Percentiles rank a stretch among this genome's conserved stretches.
These are phyloP conservation scores for Amanita subjunquillea DNA, from an alignment of 768 basidiomycete species.

Conservation along the genomic window DNA sequence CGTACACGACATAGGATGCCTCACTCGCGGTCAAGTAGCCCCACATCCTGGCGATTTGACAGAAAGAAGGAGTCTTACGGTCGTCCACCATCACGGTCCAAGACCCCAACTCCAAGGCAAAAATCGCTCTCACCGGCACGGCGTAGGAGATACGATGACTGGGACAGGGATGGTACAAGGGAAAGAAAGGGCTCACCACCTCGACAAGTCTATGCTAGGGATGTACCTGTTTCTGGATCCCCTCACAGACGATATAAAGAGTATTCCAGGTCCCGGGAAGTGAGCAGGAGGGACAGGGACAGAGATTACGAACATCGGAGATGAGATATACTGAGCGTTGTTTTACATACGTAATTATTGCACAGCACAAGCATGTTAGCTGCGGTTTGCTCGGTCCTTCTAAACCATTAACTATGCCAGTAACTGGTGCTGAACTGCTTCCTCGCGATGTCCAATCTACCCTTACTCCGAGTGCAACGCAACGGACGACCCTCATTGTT, in stretches of 20 bases:
- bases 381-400: conserved; percentile 1
- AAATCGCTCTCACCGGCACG: conserved; percentile 14
- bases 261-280: neutral
- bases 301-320: conserved; percentile 13
- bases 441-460: conserved; percentile 27
- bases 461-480: conserved; percentile 62
- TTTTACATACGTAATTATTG: too few relatives aligned
- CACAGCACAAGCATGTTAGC: neutral
- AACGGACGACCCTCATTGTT: conserved; percentile 68
- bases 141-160: conserved; percentile 9
- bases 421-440: neutral
- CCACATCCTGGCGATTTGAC: neutral
- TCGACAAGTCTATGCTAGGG: neutral
- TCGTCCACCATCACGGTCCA: conserved; percentile 7
- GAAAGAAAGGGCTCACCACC: neutral
- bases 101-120: conserved; percentile 6
- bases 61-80: conserved; percentile 6
- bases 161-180: neutral
- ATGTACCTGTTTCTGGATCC: neutral
- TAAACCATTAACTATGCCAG: neutral
- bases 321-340: neutral
- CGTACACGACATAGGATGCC: conserved; percentile 8
- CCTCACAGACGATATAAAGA: neutral
- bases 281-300: conserved; percentile 11
- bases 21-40: neutral